Evolutionary conservation across 129 eudicot species (phyloP).

Genomic region (Dittrichia graveolens): DNA sequence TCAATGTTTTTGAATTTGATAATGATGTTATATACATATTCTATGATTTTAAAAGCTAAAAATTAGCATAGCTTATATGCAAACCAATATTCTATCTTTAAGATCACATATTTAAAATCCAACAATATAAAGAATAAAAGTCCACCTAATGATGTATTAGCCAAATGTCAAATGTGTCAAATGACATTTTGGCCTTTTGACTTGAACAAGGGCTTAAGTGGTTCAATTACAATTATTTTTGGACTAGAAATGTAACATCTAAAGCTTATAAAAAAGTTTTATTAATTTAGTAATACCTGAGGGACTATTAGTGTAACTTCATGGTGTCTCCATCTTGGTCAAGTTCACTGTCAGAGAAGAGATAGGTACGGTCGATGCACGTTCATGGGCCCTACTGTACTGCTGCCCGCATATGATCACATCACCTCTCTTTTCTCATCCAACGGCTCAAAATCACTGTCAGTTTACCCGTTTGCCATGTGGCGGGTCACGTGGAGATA

Average conservation of each 20-base stretch:
- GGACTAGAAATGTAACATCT: not conserved
- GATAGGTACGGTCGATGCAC: conserved; percentile 57
- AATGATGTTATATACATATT: too few species aligned
- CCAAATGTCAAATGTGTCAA: too few species aligned
- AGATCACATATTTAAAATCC: too few species aligned
- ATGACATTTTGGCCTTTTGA: not conserved
- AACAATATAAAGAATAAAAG: too few species aligned
- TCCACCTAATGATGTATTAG: too few species aligned
- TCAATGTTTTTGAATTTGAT: too few species aligned
- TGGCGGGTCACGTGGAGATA: conserved; percentile 30
- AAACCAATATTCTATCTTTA: too few species aligned
- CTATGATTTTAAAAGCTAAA: too few species aligned
- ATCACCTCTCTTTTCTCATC: not conserved
- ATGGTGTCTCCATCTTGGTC: conserved; percentile 2
- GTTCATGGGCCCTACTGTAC: conserved; percentile 39
- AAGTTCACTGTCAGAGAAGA: conserved; percentile 17
- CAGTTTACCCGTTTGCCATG: not conserved
- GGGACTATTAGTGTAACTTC: conserved; percentile 25
- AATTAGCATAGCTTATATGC: too few species aligned
- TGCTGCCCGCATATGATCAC: conserved; percentile 13
- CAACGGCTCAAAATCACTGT: conserved; percentile 23
- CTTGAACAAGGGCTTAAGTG: not conserved
- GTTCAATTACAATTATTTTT: not conserved
- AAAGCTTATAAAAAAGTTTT: not conserved
- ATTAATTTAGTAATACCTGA: not conserved